Conservation (phyloP, 352 stramenopile genomes). For the Pelagophyceae sp. region DNA sequence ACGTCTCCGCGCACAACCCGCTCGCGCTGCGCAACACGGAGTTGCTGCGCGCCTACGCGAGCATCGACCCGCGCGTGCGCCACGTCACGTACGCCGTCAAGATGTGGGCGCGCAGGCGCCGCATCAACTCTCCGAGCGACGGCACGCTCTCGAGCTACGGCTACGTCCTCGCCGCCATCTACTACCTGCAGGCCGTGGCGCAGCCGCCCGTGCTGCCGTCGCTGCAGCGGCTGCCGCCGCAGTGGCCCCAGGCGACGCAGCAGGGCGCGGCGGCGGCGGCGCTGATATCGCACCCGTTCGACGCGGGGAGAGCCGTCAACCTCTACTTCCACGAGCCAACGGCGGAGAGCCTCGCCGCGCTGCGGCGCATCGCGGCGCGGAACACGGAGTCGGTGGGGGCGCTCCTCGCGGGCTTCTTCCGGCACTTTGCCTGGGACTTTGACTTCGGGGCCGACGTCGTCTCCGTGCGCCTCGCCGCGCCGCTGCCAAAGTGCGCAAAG, state of each 20-base stretch:
- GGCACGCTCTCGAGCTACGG: conserved; percentile 94
- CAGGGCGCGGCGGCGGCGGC: conserved; percentile 1
- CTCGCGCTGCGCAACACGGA: conserved; percentile 92
- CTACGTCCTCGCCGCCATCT: conserved; percentile 90
- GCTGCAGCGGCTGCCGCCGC: conserved; percentile 72
- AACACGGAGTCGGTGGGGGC: conserved; percentile 61
- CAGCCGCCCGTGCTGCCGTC: conserved; percentile 79
- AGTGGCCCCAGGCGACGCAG: conserved; percentile 51
- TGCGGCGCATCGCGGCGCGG: conserved; percentile 20
- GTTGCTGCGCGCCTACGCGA: conserved; percentile 80
- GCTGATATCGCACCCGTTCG: conserved; percentile 48
- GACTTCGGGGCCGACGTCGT: conserved; percentile 86
- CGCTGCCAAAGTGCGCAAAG: conserved; percentile 57
- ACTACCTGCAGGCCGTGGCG: conserved; percentile 76
- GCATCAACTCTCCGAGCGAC: conserved; percentile 91
- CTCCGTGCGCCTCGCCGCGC: neutral
- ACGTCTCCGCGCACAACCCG: conserved; percentile 88
- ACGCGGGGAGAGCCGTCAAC: conserved; percentile 48
- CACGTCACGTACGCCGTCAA: conserved; percentile 92
- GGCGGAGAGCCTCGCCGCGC: conserved; percentile 18
- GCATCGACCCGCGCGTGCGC: conserved; percentile 53
- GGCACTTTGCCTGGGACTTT: conserved; percentile 88
- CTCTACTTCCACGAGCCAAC: conserved; percentile 58
- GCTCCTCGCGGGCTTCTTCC: conserved; percentile 89
- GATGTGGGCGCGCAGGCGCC: conserved; percentile 86